Percentiles rank a stretch among this genome's conserved stretches.
Conservation (phyloP, 1,284 basidiomycete genomes). For the Tylopilus sp. region DNA sequence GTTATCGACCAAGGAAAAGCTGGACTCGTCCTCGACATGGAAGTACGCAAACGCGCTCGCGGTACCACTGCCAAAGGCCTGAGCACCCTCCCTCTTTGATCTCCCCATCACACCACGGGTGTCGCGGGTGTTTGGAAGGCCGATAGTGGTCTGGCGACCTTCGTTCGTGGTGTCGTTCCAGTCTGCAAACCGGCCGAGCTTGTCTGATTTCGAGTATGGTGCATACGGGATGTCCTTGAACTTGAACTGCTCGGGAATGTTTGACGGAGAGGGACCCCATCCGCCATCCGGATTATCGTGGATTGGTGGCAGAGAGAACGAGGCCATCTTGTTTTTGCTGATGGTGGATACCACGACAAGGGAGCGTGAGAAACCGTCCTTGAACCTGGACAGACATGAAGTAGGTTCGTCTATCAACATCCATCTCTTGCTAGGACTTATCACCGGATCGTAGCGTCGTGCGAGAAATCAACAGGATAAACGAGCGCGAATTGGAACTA, state of each 20-base stretch:
- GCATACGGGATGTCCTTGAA: conserved; percentile 94
- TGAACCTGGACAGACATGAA: conserved; percentile 51
- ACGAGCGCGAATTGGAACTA: conserved; percentile 86
- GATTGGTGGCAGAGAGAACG: conserved; percentile 73
- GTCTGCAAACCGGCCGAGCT: conserved; percentile 95
- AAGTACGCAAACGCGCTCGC: conserved; percentile 97
- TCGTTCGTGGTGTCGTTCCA: conserved; percentile 83
- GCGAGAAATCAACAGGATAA: conserved; percentile 90
- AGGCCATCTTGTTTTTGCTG: conserved; percentile 49
- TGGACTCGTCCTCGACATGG: conserved; percentile 97
- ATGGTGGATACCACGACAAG: conserved; percentile 14
- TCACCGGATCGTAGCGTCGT: conserved; percentile 62
- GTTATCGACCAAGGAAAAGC: conserved; percentile 95
- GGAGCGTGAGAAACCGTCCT: conserved; percentile 44
- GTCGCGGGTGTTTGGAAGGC: conserved; percentile 47
- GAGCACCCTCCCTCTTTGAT: conserved; percentile 61
- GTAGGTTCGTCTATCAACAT: conserved; percentile 41
- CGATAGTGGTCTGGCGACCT: conserved; percentile 55
- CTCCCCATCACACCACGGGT: conserved; percentile 48
- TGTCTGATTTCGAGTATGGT: conserved; percentile 97
- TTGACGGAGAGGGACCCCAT: conserved; percentile 77
- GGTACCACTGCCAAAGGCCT: conserved; percentile 77
- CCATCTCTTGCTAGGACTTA: conserved; percentile 10
- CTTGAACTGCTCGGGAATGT: conserved; percentile 74
- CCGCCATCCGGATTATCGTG: conserved; percentile 80